A percentile compares a stretch with the other conserved stretches of the same genome.
Evolutionary conservation across 176 grass and related monocot genomes (phyloP).

Genomic region (Lolium multiflorum): DNA sequence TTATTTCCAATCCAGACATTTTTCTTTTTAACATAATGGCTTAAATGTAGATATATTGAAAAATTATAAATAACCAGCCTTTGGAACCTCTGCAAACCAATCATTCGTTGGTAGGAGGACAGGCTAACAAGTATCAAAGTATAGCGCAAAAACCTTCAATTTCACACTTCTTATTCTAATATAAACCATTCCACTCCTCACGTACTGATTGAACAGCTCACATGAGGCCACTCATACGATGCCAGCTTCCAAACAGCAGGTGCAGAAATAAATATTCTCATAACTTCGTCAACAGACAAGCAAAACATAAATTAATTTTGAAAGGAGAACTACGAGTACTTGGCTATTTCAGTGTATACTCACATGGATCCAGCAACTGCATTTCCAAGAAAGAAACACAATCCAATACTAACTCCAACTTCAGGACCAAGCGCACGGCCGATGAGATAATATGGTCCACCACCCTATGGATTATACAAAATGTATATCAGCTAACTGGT

Average conservation of each 20-base stretch:
- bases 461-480: constrained; percentile 68
- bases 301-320: constrained; percentile 3
- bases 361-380: constrained; percentile 98
- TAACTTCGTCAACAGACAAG: not conserved
- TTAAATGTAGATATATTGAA: constrained; percentile 19
- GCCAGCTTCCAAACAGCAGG: constrained; percentile 12
- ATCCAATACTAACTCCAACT: constrained; percentile 99
- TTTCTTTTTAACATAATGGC: not conserved
- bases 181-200: not conserved
- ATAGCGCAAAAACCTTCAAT: constrained; percentile 2
- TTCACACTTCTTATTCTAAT: constrained; percentile 14
- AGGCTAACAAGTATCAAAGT: not conserved
- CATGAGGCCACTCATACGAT: not conserved
- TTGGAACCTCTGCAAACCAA: constrained; percentile 31
- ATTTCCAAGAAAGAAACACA: constrained; percentile 99
- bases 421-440: constrained; percentile 96
- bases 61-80: not conserved
- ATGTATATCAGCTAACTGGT: constrained; percentile 7
- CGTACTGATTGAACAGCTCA: constrained; percentile 22
- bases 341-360: constrained; percentile 41
- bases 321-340: constrained; percentile 20
- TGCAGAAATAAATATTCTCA: constrained; percentile 28
- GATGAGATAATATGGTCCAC: constrained; percentile 99
- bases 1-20: constrained; percentile 36
- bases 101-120: constrained; percentile 5